phyloP scores from a whole-genome alignment of 2,329 filamentous ascomycete genomes.

The Cladosporium sp. region DNA sequence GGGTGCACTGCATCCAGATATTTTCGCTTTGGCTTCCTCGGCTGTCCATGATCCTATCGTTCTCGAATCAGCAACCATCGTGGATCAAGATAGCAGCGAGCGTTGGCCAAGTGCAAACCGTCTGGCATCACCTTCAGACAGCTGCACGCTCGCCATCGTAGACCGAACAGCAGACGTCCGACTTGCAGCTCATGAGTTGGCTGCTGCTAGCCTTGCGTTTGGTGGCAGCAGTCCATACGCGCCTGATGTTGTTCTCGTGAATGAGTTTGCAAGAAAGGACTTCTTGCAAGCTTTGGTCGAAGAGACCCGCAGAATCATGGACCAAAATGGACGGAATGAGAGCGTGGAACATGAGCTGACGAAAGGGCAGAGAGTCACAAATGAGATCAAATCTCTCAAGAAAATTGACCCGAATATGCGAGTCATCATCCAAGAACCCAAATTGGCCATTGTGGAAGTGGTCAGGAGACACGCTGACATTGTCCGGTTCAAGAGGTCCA shows the following conservation, averaged over 20 bases:
- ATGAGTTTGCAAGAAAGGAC: conserved; percentile 55
- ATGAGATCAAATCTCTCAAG: conserved; percentile 11
- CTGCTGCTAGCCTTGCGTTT: conserved; percentile 52
- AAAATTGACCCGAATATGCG: conserved; percentile 14
- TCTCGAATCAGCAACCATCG: conserved; percentile 26
- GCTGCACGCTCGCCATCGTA: conserved; percentile 52
- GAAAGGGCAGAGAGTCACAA: conserved; percentile 7
- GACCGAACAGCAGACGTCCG: conserved; percentile 56
- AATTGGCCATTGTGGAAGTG: conserved; percentile 24
- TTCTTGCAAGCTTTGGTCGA: conserved; percentile 47
- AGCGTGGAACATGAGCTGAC: too few species aligned
- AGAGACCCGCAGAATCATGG: not conserved
- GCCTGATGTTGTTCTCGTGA: conserved; percentile 61
- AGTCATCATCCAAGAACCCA: conserved; percentile 21
- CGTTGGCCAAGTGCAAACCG: conserved; percentile 23
- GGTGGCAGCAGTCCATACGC: conserved; percentile 57
- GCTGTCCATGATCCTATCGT: conserved; percentile 27
- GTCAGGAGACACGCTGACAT: conserved; percentile 15
- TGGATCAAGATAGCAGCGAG: conserved; percentile 32
- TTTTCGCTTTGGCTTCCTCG: conserved; percentile 42
- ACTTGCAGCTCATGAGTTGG: conserved; percentile 50
- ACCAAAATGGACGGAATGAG: too few species aligned
- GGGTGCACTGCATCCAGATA: conserved; percentile 44
- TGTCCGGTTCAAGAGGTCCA: conserved; percentile 34
- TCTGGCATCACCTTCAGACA: conserved; percentile 32